Conservation (phyloP, 768 basidiomycete genomes). For the Lactarius deliciosus region DNA sequence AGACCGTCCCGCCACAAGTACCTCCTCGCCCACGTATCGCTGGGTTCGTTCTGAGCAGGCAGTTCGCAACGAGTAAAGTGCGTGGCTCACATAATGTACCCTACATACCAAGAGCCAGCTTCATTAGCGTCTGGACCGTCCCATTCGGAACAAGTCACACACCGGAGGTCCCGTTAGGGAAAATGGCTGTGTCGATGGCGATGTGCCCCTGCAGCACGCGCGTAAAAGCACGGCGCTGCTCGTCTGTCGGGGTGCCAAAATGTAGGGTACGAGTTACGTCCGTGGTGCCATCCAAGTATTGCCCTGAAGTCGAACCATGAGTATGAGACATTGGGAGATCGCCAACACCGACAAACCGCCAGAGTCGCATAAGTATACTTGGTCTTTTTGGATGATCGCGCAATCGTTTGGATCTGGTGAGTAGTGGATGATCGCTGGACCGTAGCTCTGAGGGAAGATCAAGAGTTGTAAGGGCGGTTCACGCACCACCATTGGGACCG, state of each 20-base stretch:
- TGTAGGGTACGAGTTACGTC: conserved; percentile 93
- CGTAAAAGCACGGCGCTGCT: conserved; percentile 87
- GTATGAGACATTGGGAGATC: background rate
- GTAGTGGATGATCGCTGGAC: conserved; percentile 89
- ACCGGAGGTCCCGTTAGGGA: conserved; percentile 81
- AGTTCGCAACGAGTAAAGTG: background rate
- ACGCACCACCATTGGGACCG: conserved; percentile 85
- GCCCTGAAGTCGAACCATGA: conserved; percentile 45
- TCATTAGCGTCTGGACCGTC: background rate
- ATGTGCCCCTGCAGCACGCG: conserved; percentile 91
- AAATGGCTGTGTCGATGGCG: conserved; percentile 79
- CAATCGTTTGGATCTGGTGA: conserved; percentile 71
- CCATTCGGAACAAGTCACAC: conserved; percentile 28
- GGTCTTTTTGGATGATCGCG: conserved; percentile 71
- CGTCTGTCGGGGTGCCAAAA: conserved; percentile 80
- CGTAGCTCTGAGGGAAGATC: background rate
- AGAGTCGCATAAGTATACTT: conserved; percentile 83
- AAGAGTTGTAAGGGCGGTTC: background rate
- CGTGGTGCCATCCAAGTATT: conserved; percentile 92
- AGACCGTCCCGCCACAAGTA: conserved; percentile 86
- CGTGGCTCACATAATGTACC: conserved; percentile 52
- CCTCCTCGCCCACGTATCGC: conserved; percentile 78
- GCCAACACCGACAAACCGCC: conserved; percentile 52
- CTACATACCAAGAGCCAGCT: conserved; percentile 34
- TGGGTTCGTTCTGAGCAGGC: conserved; percentile 33